A percentile compares a stretch with the other conserved stretches of the same genome.
Conservation (phyloP, 495 filamentous ascomycete species). For the Chaetomium fimeti region DNA sequence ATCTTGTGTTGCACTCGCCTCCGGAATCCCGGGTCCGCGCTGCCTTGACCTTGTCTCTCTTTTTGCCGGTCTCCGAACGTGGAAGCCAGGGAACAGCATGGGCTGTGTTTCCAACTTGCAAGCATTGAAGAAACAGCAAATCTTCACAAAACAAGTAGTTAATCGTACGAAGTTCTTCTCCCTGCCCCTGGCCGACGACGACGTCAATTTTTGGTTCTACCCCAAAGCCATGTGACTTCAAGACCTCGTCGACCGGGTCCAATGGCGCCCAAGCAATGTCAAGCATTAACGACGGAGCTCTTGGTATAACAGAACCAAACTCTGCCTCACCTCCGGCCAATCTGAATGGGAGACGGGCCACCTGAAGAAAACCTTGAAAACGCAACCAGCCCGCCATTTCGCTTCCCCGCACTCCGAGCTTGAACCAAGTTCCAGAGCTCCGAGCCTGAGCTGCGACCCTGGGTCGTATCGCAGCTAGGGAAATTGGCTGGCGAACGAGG, state of each 20-base stretch:
- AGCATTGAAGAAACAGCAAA: not conserved
- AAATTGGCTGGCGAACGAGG: not conserved
- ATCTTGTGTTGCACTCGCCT: not conserved
- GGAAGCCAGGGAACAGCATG: not conserved
- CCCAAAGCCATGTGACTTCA: not conserved
- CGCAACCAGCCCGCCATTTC: constrained; percentile 6
- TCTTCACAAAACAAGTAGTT: not conserved
- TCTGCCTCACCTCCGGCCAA: not conserved
- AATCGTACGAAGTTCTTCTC: not conserved
- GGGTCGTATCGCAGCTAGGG: not conserved
- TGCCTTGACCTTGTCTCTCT: not conserved
- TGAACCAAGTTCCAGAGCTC: not conserved
- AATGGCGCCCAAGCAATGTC: not conserved
- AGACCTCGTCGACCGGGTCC: not conserved
- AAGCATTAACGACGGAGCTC: not conserved
- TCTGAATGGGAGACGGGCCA: not conserved
- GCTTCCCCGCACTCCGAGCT: constrained; percentile 1
- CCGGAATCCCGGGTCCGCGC: not conserved
- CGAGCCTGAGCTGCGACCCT: constrained; percentile 1
- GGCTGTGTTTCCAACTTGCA: not conserved
- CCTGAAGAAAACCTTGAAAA: not conserved
- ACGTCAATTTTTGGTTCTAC: not conserved
- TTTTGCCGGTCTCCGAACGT: constrained; percentile 1
- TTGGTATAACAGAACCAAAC: constrained; percentile 6
- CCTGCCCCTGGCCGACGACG: too few species aligned